phyloP scores from a whole-genome alignment of 1,284 basidiomycete genomes.

The Heliocybe sulcata region DNA sequence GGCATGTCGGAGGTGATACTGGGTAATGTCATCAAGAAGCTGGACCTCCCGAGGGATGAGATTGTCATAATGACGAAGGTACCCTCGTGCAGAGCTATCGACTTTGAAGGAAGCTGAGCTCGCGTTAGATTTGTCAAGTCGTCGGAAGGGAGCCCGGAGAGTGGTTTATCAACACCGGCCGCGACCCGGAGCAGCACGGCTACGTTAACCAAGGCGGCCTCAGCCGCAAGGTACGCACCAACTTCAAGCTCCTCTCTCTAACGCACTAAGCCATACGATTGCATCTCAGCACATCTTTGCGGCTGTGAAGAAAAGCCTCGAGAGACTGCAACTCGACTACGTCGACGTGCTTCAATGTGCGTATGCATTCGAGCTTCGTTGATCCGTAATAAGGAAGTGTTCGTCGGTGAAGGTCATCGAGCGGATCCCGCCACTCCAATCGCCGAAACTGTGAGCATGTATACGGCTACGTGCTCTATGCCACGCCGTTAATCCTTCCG shows the following conservation, averaged over 20 bases:
- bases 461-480: conserved; percentile 9
- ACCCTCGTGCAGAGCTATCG: too few relatives aligned
- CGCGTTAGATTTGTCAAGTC: too few relatives aligned
- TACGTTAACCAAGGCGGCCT: conserved; percentile 31
- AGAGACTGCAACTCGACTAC: conserved; percentile 21
- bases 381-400: too few relatives aligned
- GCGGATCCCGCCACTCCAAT: conserved; percentile 49
- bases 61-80: conserved; percentile 35
- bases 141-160: neutral
- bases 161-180: neutral
- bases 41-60: conserved; percentile 32
- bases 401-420: conserved; percentile 54
- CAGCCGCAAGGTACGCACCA: conserved; percentile 34
- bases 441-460: conserved; percentile 21
- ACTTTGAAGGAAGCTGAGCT: too few relatives aligned
- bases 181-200: conserved; percentile 16
- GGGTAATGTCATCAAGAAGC: conserved; percentile 36
- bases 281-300: conserved; percentile 22
- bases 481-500: neutral
- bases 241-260: too few relatives aligned
- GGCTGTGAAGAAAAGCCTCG: conserved; percentile 23
- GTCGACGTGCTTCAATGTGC: conserved; percentile 48
- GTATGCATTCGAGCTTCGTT: neutral
- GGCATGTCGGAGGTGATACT: conserved; percentile 35
- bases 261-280: too few relatives aligned